Percentiles rank a stretch among this genome's conserved stretches.
Conservation (phyloP, 192 early-diverging fungal species). For the Coemansia sp. region DNA sequence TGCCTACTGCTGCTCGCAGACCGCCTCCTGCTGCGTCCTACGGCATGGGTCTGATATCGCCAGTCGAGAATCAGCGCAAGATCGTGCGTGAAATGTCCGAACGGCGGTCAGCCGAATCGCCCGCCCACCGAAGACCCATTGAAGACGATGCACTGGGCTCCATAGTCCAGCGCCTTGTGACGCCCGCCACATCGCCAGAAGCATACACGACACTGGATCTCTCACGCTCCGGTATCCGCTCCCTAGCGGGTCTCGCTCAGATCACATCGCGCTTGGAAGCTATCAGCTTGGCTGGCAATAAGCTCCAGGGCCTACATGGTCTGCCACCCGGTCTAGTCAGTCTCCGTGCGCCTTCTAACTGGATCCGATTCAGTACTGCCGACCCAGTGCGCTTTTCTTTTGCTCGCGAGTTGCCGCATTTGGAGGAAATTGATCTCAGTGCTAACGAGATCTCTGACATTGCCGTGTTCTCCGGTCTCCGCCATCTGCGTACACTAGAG, state of each 20-base stretch:
- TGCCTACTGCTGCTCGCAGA: slow-evolving; percentile 19
- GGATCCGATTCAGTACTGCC: slow-evolving; percentile 40
- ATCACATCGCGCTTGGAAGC: slow-evolving; percentile 46
- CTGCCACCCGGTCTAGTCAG: slow-evolving; percentile 44
- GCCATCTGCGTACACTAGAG: slow-evolving; percentile 44
- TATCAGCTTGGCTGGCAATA: slow-evolving; percentile 44
- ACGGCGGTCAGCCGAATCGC: slow-evolving; percentile 22
- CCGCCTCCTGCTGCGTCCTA: slow-evolving; percentile 7
- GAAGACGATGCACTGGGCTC: slow-evolving; percentile 51
- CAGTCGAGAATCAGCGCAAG: slow-evolving; percentile 40
- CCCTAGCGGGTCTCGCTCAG: slow-evolving; percentile 39
- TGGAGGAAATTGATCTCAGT: slow-evolving; percentile 51
- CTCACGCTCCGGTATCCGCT: slow-evolving; percentile 47
- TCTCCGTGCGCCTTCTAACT: slow-evolving; percentile 47
- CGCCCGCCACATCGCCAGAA: slow-evolving; percentile 44
- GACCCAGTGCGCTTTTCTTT: slow-evolving; percentile 32
- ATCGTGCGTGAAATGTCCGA: slow-evolving; percentile 48
- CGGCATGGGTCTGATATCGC: slow-evolving; percentile 46
- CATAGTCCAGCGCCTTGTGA: slow-evolving; percentile 50
- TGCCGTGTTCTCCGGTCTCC: slow-evolving; percentile 44
- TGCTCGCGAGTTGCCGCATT: slow-evolving; percentile 54
- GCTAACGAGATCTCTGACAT: slow-evolving; percentile 53
- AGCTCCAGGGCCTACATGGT: slow-evolving; percentile 42
- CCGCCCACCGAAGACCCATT: slow-evolving; percentile 20
- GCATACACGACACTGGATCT: slow-evolving; percentile 44